These are phyloP conservation scores for Kodamaea sp. DNA, from an alignment of 1,139 yeast genomes.

Conservation along the genomic window DNA sequence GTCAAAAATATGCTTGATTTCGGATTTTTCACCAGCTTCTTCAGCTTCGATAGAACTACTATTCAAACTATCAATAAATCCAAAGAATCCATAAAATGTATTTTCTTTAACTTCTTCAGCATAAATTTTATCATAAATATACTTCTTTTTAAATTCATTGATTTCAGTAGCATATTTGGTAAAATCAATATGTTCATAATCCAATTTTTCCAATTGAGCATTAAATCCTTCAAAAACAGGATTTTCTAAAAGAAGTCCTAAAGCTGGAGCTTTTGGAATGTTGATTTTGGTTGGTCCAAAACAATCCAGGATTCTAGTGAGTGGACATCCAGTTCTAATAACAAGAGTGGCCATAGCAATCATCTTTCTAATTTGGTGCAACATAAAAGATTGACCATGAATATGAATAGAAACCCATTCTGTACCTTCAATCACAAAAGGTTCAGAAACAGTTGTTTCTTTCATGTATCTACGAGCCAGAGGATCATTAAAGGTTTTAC, in stretches of 20 bases:
- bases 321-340: slow-evolving; percentile 82
- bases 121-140: slow-evolving; percentile 88
- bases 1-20: slow-evolving; percentile 57
- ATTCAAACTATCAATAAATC: slow-evolving; percentile 59
- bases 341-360: slow-evolving; percentile 90
- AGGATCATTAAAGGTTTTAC: slow-evolving; percentile 82
- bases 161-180: slow-evolving; percentile 64
- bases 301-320: slow-evolving; percentile 70
- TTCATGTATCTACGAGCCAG: slow-evolving; percentile 83
- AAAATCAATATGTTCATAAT: slow-evolving; percentile 76
- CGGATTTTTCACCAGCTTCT: slow-evolving; percentile 20
- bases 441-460: slow-evolving; percentile 75
- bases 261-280: slow-evolving; percentile 96
- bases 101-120: slow-evolving; percentile 85
- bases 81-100: slow-evolving; percentile 83
- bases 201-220: slow-evolving; percentile 63
- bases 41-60: slow-evolving; percentile 9
- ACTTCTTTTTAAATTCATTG: slow-evolving; percentile 82
- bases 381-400: slow-evolving; percentile 98
- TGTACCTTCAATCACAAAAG: slow-evolving; percentile 86
- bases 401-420: slow-evolving; percentile 96
- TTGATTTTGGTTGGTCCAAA: slow-evolving; percentile 72
- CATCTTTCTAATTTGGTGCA: slow-evolving; percentile 97
- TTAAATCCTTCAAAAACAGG: slow-evolving; percentile 92
- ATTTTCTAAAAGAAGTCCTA: slow-evolving; percentile 83